A percentile compares a stretch with the other conserved stretches of the same genome.
These are phyloP conservation scores for Salix suchowensis DNA, from an alignment of 345 rosid species.

Conservation along the genomic window DNA sequence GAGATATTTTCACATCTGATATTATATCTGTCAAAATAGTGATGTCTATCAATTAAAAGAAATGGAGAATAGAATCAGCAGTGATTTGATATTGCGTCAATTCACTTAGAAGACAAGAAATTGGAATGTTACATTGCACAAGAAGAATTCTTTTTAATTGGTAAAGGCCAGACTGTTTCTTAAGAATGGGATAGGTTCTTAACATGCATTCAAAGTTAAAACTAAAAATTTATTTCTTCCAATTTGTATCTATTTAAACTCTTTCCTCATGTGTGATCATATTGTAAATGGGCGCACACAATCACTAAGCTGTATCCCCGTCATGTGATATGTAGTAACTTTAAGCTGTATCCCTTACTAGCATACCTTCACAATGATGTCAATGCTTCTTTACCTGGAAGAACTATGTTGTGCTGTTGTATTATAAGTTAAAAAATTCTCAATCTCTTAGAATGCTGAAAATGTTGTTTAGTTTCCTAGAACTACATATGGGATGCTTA, in stretches of 20 bases:
- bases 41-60: background rate
- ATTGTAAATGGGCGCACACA: background rate
- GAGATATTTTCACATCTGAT: constrained; percentile 18
- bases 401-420: background rate
- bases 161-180: background rate
- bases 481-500: background rate
- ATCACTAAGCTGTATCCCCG: background rate
- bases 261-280: background rate
- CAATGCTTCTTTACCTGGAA: background rate
- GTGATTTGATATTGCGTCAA: background rate
- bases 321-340: background rate
- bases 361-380: background rate
- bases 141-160: too few species aligned
- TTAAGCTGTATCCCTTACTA: background rate
- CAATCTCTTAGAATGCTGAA: background rate
- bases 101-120: background rate
- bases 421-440: background rate
- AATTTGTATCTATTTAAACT: background rate
- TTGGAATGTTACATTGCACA: background rate
- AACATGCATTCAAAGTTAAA: background rate
- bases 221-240: background rate
- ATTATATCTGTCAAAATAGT: background rate
- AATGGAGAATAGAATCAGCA: background rate
- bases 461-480: background rate
- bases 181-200: background rate